These are phyloP conservation scores for Capsicum pubescens DNA, from an alignment of 257 asterid genomes.

Conservation along the genomic window DNA sequence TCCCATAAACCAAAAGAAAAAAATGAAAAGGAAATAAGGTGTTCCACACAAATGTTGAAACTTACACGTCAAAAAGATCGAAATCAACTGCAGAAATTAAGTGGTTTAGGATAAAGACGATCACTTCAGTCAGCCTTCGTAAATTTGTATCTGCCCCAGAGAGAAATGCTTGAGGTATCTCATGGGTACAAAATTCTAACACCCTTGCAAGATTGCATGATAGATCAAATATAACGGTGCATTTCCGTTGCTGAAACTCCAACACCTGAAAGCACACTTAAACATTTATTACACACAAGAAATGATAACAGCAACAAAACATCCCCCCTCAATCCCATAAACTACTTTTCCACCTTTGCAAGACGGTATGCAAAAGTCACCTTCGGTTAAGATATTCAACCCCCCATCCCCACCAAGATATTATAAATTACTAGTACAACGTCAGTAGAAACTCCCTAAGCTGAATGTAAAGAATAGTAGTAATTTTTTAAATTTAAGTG, in stretches of 20 bases:
- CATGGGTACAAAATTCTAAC: slow-evolving; percentile 82
- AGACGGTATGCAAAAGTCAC: background rate
- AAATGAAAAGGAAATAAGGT: background rate
- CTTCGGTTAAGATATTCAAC: background rate
- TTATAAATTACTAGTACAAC: background rate
- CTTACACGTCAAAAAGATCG: slow-evolving; percentile 87
- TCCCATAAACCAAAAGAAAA: background rate
- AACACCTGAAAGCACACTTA: slow-evolving; percentile 54
- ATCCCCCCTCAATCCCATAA: background rate
- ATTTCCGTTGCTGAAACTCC: slow-evolving; percentile 90
- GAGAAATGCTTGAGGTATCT: slow-evolving; percentile 85
- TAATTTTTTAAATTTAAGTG: background rate
- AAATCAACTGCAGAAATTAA: slow-evolving; percentile 76
- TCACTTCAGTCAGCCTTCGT: slow-evolving; percentile 84
- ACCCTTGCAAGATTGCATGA: slow-evolving; percentile 93
- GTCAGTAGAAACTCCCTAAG: background rate
- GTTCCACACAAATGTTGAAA: slow-evolving; percentile 25
- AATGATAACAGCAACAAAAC: slow-evolving; percentile 19
- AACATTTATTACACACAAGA: slow-evolving; percentile 28
- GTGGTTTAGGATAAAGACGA: slow-evolving; percentile 80
- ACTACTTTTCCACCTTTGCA: background rate
- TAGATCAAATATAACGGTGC: slow-evolving; percentile 86
- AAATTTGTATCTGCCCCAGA: slow-evolving; percentile 79
- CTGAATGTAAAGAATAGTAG: background rate
- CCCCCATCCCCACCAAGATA: background rate